Conservation (phyloP, 2,329 filamentous ascomycete genomes). For the Tricladium varicosporioides region DNA sequence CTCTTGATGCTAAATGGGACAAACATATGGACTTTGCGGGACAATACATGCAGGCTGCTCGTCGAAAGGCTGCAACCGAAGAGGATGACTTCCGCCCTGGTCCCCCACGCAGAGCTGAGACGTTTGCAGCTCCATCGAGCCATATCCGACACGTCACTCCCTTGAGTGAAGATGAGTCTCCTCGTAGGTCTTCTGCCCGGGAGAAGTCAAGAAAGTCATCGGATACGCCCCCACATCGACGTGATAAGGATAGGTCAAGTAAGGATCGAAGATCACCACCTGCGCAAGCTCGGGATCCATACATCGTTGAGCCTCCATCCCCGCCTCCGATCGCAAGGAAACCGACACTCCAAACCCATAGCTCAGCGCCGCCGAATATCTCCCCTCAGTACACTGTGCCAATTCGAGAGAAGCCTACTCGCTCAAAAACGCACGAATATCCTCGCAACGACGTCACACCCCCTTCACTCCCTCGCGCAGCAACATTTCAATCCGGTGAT, state of each 20-base stretch:
- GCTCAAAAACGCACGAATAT: slow-evolving; percentile 33
- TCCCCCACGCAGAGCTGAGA: slow-evolving; percentile 30
- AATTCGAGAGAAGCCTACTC: slow-evolving; percentile 25
- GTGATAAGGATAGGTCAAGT: slow-evolving; percentile 17
- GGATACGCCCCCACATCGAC: slow-evolving; percentile 25
- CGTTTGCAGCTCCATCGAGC: slow-evolving; percentile 27
- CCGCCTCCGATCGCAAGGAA: slow-evolving; percentile 24
- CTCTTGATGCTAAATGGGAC: slow-evolving; percentile 26
- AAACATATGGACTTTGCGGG: slow-evolving; percentile 27
- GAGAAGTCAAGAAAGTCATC: slow-evolving; percentile 27
- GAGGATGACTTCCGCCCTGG: slow-evolving; percentile 17
- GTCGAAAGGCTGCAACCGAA: slow-evolving; percentile 17
- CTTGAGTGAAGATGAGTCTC: slow-evolving; percentile 31
- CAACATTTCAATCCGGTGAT: slow-evolving; percentile 27
- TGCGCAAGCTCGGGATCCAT: slow-evolving; percentile 13
- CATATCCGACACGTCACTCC: slow-evolving; percentile 25
- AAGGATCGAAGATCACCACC: slow-evolving; percentile 13
- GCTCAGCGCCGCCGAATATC: slow-evolving; percentile 28
- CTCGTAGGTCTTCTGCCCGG: slow-evolving; percentile 29
- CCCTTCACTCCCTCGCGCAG: slow-evolving; percentile 29
- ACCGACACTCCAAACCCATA: slow-evolving; percentile 28
- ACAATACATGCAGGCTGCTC: slow-evolving; percentile 33
- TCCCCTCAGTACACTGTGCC: not conserved
- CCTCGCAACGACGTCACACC: slow-evolving; percentile 18
- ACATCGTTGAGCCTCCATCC: slow-evolving; percentile 31